phyloP scores from a whole-genome alignment of 495 filamentous ascomycete genomes.

The Pyrenula massariospora region DNA sequence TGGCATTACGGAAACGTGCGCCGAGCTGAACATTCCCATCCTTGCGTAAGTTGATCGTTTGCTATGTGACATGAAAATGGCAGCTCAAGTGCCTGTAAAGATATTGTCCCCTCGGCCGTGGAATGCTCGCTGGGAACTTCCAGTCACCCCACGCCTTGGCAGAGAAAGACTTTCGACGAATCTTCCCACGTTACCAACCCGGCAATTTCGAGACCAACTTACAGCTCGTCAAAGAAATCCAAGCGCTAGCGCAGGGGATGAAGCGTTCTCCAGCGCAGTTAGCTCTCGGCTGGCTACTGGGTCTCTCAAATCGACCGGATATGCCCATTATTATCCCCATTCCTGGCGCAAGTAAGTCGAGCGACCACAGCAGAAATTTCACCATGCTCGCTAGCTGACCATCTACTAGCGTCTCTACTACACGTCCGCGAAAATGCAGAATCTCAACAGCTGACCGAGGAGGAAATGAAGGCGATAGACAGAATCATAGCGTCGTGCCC shows the following conservation, averaged over 20 bases:
- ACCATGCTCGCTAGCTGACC: no score
- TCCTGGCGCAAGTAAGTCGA: constrained; percentile 67
- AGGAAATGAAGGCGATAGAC: no score
- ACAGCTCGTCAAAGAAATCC: constrained; percentile 53
- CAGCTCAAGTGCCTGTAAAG: no score
- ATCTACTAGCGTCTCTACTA: no score
- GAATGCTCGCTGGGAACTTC: constrained; percentile 48
- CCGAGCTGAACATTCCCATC: constrained; percentile 58
- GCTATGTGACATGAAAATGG: no score
- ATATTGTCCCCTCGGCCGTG: constrained; percentile 47
- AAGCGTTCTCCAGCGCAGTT: constrained; percentile 63
- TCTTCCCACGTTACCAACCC: constrained; percentile 52
- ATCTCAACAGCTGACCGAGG: no score
- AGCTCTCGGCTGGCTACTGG: constrained; percentile 60
- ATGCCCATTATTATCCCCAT: constrained; percentile 72
- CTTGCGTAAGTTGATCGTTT: no score
- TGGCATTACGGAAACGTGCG: constrained; percentile 60
- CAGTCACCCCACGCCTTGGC: constrained; percentile 50
- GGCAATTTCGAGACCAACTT: constrained; percentile 64
- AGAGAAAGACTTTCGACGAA: constrained; percentile 39
- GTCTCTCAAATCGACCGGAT: constrained; percentile 42
- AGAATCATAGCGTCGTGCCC: no score
- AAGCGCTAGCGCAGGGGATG: constrained; percentile 56
- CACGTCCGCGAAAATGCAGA: no score
- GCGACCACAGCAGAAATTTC: no score